A percentile compares a stretch with the other conserved stretches of the same genome.
phyloP scores from a whole-genome alignment of 345 rosid genomes.

The Aurinia saxatilis region DNA sequence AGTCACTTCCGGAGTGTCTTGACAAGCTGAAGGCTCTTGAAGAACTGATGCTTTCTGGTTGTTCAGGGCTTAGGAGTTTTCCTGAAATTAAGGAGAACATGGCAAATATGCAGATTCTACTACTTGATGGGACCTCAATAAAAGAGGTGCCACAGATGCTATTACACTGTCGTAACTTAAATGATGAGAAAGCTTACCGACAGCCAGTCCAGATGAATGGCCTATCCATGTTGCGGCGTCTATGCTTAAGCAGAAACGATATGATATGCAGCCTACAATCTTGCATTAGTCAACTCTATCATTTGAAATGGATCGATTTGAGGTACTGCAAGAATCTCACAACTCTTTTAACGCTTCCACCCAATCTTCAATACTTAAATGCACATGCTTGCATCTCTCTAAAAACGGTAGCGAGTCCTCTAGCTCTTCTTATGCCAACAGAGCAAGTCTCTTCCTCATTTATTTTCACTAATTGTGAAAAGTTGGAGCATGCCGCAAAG shows the following conservation, averaged over 20 bases:
- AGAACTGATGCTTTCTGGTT: constrained; percentile 14
- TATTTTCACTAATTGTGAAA: constrained; percentile 5
- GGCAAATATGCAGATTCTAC: not conserved
- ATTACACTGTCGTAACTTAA: not conserved
- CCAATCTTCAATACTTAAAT: constrained; percentile 14
- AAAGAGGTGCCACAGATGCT: not conserved
- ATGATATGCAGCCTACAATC: not conserved
- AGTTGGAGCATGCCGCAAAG: not conserved
- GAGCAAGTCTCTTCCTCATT: not conserved
- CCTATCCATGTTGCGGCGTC: not conserved
- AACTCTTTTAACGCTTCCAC: constrained; percentile 10
- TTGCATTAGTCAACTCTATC: not conserved
- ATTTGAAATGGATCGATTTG: constrained; percentile 12
- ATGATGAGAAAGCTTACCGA: not conserved
- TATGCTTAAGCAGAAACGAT: constrained; percentile 13
- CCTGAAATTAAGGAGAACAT: not conserved
- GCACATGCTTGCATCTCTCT: constrained; percentile 6
- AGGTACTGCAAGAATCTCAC: constrained; percentile 14
- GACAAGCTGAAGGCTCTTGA: constrained; percentile 10
- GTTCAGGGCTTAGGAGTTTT: not conserved
- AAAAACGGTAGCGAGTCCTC: not conserved
- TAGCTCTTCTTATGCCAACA: not conserved
- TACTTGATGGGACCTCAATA: not conserved
- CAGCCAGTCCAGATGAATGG: not conserved
- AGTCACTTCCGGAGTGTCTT: constrained; percentile 5